Percentiles rank a stretch among this genome's conserved stretches.
Evolutionary conservation across 2,329 filamentous ascomycete species (phyloP).

Genomic region (Alternaria burnsii): DNA sequence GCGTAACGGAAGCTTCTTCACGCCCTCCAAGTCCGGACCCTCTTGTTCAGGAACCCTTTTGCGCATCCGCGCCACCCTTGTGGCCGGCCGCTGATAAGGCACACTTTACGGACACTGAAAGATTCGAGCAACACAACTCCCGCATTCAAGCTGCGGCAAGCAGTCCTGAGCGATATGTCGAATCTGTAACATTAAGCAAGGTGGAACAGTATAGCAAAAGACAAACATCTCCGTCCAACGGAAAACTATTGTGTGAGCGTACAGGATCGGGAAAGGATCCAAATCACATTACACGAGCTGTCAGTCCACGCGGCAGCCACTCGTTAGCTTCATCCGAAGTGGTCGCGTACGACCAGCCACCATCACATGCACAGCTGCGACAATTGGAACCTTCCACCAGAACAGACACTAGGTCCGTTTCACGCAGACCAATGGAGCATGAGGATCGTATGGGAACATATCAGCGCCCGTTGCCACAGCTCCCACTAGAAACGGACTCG

Average conservation of each 20-base stretch:
- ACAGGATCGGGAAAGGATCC: conserved; percentile 7
- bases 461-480: conserved; percentile 21
- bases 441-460: not conserved
- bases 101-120: not conserved
- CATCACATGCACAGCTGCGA: conserved; percentile 28
- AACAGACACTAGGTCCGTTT: not conserved
- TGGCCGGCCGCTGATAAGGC: not conserved
- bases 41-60: conserved; percentile 17
- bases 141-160: not conserved
- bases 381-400: conserved; percentile 5
- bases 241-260: not conserved
- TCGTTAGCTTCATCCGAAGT: conserved; percentile 8
- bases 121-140: not conserved
- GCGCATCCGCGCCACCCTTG: not conserved
- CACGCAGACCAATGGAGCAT: conserved; percentile 4
- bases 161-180: not conserved
- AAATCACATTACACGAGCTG: conserved; percentile 26
- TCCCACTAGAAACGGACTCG: conserved; percentile 17
- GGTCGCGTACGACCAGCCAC: conserved; percentile 22
- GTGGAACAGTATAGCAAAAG: conserved; percentile 8
- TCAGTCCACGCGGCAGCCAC: conserved; percentile 24
- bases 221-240: conserved; percentile 3
- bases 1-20: conserved; percentile 30
- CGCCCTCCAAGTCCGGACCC: conserved; percentile 23
- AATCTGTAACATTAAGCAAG: conserved; percentile 1